Base-by-base conservation (phyloP, 257 asterid genomes). In the Mentha longifolia region DNA sequence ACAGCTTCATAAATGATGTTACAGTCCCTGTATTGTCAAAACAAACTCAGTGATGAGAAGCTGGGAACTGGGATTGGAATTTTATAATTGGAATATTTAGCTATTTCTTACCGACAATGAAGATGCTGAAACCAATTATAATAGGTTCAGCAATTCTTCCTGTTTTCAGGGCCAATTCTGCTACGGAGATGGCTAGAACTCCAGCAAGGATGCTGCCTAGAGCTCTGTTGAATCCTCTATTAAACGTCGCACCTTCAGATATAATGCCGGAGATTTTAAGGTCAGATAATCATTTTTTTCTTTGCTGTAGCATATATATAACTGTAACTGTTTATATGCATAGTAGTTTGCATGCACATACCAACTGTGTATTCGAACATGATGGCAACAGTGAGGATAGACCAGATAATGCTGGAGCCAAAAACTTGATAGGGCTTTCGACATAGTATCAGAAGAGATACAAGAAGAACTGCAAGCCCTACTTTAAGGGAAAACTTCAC, bases 311-410 rank as follows among this genome's bases (percentile, higher is more conserved):
- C 37, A 46, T 6, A 17, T 19, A 42, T 73, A 12, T 4, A 39
- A 39, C 52, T 16, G 52, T 58, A 6, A 58, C 7, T 58, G 43
- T 30, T 12, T 57, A 8, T 51, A 19, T 51, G 58, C 31, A 52
- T 52, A 19, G 58, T 17, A 14, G 63, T 58, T 58, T 58, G 55
- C 20, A 9, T 46, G 30, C 16, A 76, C 91, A 33, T 84, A 89
- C 96, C 91, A 15, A 89, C 91, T 5, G 87, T 89, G 45, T 87
- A 85, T 67, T 87, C 93, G 72, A 87, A 89, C 93, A 89, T 89
- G 82, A 89, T 66, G 76, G 89, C 96, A 16, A 87, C 93, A 16
- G 96, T 89, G 81, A 89, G 86, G 73, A 89, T 85, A 17, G 93
- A 89, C 96, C 93, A 89, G 71, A 89, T 87, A 68, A 85, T 80